Evolutionary conservation across 306 rosid species (phyloP).

Genomic region (Dalbergia oliveri): DNA sequence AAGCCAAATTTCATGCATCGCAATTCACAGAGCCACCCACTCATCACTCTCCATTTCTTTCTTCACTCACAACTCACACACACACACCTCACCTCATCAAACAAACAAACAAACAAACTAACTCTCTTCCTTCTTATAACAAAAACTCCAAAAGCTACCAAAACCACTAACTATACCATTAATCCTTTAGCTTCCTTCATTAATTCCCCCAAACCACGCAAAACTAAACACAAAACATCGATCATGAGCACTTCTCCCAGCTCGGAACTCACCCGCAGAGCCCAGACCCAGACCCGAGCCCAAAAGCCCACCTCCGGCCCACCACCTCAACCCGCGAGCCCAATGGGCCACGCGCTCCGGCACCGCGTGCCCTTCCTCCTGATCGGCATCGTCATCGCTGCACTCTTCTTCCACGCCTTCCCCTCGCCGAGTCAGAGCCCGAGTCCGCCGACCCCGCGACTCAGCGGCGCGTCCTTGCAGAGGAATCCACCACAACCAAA

Average conservation of each 20-base stretch:
- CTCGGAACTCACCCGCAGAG: conserved; percentile 59
- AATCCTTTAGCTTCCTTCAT: background rate
- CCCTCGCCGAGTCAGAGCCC: conserved; percentile 7
- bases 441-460: conserved; percentile 43
- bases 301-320: background rate
- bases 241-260: conserved; percentile 32
- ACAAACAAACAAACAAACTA: too few species aligned
- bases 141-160: background rate
- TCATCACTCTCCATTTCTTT: background rate
- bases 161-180: too few species aligned
- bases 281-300: conserved; percentile 36
- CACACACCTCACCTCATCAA: too few species aligned
- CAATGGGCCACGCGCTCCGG: conserved; percentile 3
- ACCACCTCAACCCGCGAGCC: background rate
- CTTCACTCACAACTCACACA: background rate
- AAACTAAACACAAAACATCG: too few species aligned
- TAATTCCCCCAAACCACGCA: background rate
- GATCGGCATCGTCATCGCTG: conserved; percentile 45
- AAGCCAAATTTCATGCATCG: conserved; percentile 74
- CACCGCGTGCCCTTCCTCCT: conserved; percentile 43
- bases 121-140: background rate
- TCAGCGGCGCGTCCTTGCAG: conserved; percentile 62
- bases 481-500: conserved; percentile 39
- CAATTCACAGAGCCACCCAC: conserved; percentile 20
- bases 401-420: conserved; percentile 53